Conservation (phyloP, 306 rosid genomes). For the Heteromeles arbutifolia region DNA sequence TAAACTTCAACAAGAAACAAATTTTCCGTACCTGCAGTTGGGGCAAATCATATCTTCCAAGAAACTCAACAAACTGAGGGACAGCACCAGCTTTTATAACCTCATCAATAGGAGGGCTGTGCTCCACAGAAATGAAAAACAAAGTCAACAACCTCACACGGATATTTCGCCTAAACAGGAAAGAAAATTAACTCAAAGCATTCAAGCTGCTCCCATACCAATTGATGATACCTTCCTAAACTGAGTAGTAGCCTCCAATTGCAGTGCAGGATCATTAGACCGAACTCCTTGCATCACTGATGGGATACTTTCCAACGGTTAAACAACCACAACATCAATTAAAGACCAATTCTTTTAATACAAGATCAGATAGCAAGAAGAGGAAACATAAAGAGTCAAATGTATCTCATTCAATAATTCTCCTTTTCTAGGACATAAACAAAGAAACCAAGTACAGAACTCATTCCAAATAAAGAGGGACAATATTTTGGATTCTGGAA, state of each 20-base stretch:
- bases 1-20: neutral
- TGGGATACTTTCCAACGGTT: slow-evolving; percentile 57
- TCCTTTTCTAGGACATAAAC: neutral
- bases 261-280: slow-evolving; percentile 43
- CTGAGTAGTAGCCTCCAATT: slow-evolving; percentile 62
- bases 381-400: neutral
- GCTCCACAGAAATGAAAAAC: slow-evolving; percentile 22
- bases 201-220: slow-evolving; percentile 22
- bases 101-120: slow-evolving; percentile 63
- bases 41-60: slow-evolving; percentile 42
- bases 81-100: slow-evolving; percentile 46
- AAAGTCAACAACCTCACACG: no score
- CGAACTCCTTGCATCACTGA: slow-evolving; percentile 44
- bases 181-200: neutral
- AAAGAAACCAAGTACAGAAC: neutral
- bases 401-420: neutral
- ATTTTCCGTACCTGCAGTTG: slow-evolving; percentile 36
- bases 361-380: neutral
- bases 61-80: slow-evolving; percentile 58
- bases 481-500: neutral
- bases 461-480: neutral
- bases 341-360: neutral
- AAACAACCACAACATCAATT: neutral
- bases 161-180: no score
- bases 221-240: slow-evolving; percentile 52